phyloP scores from a whole-genome alignment of 225 moss, liverwort and hornwort species.

The Anthoceros angustus region DNA sequence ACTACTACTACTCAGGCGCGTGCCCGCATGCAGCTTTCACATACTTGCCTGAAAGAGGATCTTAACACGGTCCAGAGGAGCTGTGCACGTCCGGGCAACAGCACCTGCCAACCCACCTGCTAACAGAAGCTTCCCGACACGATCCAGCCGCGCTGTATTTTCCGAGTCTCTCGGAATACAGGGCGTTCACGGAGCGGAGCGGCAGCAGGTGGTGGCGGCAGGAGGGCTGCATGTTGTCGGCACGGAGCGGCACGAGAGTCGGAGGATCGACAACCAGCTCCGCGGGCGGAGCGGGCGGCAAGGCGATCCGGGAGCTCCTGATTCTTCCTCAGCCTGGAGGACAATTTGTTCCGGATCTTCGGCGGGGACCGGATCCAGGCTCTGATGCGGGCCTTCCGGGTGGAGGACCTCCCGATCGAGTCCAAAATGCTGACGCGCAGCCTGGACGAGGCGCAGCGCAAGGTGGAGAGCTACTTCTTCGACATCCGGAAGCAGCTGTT shows the following conservation, averaged over 20 bases:
- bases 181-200: constrained; percentile 67
- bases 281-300: constrained; percentile 96
- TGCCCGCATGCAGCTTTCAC: background rate
- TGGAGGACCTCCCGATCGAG: constrained; percentile 94
- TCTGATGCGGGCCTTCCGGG: constrained; percentile 95
- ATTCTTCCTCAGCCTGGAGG: constrained; percentile 92
- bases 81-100: background rate
- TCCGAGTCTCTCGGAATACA: constrained; percentile 27
- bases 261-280: constrained; percentile 96
- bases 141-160: background rate
- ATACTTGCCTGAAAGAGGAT: constrained; percentile 1
- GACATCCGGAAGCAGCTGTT: constrained; percentile 98
- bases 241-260: constrained; percentile 86
- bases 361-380: constrained; percentile 96
- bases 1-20: background rate
- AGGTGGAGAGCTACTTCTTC: constrained; percentile 96
- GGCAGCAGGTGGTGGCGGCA: constrained; percentile 71
- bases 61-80: background rate
- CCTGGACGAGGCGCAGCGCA: constrained; percentile 93
- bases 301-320: constrained; percentile 95
- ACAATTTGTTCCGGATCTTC: constrained; percentile 93
- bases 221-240: constrained; percentile 97
- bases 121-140: background rate
- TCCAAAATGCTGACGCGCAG: constrained; percentile 96
- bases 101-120: background rate